Conservation (phyloP, 2,329 filamentous ascomycete species). For the Neoscytalidium dimidiatum region DNA sequence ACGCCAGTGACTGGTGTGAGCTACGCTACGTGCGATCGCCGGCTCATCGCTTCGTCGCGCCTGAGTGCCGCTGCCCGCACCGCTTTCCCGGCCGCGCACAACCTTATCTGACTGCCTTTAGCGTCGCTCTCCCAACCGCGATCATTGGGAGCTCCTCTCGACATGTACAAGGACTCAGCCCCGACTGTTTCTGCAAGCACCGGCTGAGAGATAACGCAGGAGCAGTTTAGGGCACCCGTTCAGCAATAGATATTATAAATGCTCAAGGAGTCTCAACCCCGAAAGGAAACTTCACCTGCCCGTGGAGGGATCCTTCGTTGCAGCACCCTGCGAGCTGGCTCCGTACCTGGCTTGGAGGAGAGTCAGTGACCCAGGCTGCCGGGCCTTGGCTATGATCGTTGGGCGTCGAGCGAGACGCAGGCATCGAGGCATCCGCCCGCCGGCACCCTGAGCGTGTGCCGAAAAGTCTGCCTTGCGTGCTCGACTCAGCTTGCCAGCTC, state of each 20-base stretch:
- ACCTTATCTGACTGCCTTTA: not conserved
- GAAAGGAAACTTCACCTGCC: too few species aligned
- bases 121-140: not conserved
- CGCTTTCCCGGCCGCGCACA: not conserved
- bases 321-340: not conserved
- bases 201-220: too few species aligned
- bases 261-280: too few species aligned
- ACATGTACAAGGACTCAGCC: too few species aligned
- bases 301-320: too few species aligned
- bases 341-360: not conserved
- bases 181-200: too few species aligned
- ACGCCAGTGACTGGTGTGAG: not conserved
- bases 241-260: too few species aligned
- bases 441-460: not conserved
- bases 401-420: constrained; percentile 1
- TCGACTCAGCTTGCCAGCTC: constrained; percentile 6
- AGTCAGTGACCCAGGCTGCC: not conserved
- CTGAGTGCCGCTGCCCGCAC: not conserved
- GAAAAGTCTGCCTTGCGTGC: not conserved
- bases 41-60: not conserved
- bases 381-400: not conserved
- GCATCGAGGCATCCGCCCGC: not conserved
- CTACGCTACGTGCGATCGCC: not conserved
- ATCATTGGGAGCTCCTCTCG: not conserved
- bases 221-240: too few species aligned